Percentiles rank a stretch among this genome's conserved stretches.
These are phyloP conservation scores for Trifolium subterraneum DNA, from an alignment of 306 rosid species.

Conservation along the genomic window DNA sequence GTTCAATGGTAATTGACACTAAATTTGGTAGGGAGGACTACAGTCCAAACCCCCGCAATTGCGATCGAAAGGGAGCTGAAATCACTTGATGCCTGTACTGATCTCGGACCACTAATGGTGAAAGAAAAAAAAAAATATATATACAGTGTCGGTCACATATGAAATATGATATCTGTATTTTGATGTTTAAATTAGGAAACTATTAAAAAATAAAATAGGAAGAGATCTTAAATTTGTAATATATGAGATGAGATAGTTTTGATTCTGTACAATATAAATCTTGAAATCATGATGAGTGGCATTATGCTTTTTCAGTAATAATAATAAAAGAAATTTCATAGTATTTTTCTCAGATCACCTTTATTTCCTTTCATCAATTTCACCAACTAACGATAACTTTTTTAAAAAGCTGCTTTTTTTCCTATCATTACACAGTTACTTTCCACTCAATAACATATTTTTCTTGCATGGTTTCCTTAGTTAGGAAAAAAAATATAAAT, in stretches of 20 bases:
- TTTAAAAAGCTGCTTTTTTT: slow-evolving; percentile 45
- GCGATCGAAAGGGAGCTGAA: too few species aligned
- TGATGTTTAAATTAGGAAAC: background rate
- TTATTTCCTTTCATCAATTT: slow-evolving; percentile 40
- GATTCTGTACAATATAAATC: slow-evolving; percentile 42
- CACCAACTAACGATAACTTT: slow-evolving; percentile 39
- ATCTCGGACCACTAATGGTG: too few species aligned
- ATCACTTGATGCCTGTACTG: too few species aligned
- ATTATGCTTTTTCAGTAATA: too few species aligned
- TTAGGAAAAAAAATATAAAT: background rate
- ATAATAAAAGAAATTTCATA: too few species aligned
- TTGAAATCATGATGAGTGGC: slow-evolving; percentile 38
- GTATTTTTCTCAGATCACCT: slow-evolving; percentile 40
- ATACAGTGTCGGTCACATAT: too few species aligned
- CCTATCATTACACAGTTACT: slow-evolving; percentile 35
- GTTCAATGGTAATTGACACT: too few species aligned
- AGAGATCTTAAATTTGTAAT: slow-evolving; percentile 25
- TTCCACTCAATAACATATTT: slow-evolving; percentile 39
- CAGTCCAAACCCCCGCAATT: too few species aligned
- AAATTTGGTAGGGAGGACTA: too few species aligned
- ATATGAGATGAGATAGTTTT: slow-evolving; percentile 8
- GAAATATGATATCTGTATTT: background rate
- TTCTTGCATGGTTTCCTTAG: slow-evolving; percentile 35
- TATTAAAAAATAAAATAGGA: background rate
- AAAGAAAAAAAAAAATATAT: too few species aligned